Conservation (phyloP, 2,329 filamentous ascomycete species). For the Microsporum canis region DNA sequence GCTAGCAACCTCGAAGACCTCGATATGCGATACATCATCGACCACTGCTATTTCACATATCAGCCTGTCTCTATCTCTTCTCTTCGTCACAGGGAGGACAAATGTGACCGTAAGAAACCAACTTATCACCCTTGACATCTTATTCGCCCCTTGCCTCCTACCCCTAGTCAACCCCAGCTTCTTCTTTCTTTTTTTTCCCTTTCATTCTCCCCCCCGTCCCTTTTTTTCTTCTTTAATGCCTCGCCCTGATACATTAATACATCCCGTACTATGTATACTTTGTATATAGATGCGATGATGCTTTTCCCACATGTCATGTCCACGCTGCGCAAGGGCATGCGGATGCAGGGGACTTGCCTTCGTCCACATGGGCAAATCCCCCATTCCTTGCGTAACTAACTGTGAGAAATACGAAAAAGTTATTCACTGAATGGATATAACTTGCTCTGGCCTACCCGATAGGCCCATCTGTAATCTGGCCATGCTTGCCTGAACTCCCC, state of each 20-base stretch:
- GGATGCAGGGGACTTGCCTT: not conserved
- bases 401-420: not conserved
- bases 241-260: not conserved
- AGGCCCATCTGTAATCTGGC: not conserved
- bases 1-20: too few relatives aligned
- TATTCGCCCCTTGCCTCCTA: not conserved
- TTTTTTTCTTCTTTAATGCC: not conserved
- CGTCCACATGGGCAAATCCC: constrained; percentile 3
- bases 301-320: not conserved
- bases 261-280: not conserved
- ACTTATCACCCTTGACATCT: too few relatives aligned
- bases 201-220: not conserved
- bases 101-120: too few relatives aligned
- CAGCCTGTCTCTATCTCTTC: too few relatives aligned
- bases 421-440: not conserved
- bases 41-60: not conserved
- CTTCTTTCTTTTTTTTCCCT: not conserved
- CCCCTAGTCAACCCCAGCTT: not conserved
- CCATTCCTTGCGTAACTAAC: not conserved
- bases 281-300: too few relatives aligned
- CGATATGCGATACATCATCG: not conserved
- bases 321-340: not conserved
- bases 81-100: too few relatives aligned
- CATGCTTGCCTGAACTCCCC: not conserved
- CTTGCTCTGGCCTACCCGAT: not conserved